A percentile compares a stretch with the other conserved stretches of the same genome.
phyloP scores from a whole-genome alignment of 2,329 filamentous ascomycete species.

The Xylariaceae sp. region DNA sequence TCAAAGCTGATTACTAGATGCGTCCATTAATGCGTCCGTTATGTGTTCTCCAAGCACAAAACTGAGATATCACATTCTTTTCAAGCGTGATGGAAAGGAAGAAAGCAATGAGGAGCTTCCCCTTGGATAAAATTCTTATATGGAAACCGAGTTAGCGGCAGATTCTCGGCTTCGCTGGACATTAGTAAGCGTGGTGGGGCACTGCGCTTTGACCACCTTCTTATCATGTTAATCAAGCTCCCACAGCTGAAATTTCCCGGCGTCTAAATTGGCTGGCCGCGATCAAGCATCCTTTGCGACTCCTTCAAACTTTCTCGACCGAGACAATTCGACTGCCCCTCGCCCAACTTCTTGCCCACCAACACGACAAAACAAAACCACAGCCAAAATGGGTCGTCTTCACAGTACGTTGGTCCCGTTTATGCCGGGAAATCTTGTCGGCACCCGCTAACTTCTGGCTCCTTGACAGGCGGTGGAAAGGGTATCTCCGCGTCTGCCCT shows the following conservation, averaged over 20 bases:
- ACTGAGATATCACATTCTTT: too few relatives aligned
- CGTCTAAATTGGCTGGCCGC: conserved; percentile 20
- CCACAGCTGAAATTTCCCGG: conserved; percentile 18
- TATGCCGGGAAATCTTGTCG: neutral
- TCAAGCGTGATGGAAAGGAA: neutral
- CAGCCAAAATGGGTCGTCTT: conserved; percentile 85
- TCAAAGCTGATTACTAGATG: neutral
- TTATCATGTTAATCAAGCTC: conserved; percentile 16
- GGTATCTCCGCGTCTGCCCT: conserved; percentile 94
- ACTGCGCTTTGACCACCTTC: conserved; percentile 21
- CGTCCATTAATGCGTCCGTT: neutral
- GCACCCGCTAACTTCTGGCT: conserved; percentile 4
- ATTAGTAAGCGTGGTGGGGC: neutral
- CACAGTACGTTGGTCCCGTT: conserved; percentile 66
- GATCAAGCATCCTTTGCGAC: conserved; percentile 21
- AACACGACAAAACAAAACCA: conserved; percentile 36
- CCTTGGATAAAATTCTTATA: conserved; percentile 8
- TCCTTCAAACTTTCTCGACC: conserved; percentile 14
- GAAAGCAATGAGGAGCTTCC: neutral
- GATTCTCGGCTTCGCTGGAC: conserved; percentile 15
- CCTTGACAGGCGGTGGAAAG: conserved; percentile 61
- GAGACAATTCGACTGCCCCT: conserved; percentile 28
- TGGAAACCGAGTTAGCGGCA: conserved; percentile 6
- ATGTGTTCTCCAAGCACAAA: too few relatives aligned
- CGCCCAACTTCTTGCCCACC: conserved; percentile 14